Base-by-base conservation (phyloP, 1,284 basidiomycete species). In the Ceratobasidium sp. region DNA sequence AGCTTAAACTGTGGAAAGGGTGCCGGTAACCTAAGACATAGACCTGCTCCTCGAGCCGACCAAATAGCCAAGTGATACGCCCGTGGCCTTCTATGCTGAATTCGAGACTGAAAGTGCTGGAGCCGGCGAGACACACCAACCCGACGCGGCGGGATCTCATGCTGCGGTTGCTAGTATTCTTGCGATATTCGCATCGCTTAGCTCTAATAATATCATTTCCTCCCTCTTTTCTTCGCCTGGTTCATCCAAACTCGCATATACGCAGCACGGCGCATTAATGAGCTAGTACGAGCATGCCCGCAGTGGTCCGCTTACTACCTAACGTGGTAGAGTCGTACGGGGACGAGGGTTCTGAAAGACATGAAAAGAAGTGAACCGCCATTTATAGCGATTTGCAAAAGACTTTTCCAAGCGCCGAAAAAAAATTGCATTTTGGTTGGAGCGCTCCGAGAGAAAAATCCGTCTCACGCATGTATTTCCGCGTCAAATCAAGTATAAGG, bases 251-350 rank as follows among this genome's bases (percentile, higher is more conserved):
- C 82, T 87, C 46, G 81, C 83, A 0, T 91, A 87, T 84, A 88
- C 87, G 52, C 82, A 87, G 1, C 82, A 81, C 70, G 90, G 91
- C 81, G 86, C 88, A 19, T 85, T 89, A 0, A 83, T 91, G 32
- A 87, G 89, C 66, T 87, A 85, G 70, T 90, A 90, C 81, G 88
- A 90, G 76, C 87, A 91, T 79, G 85, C 86, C 29, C 85, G 94
- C 70, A 88, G 89, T 69, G 88, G 88, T 70, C 82, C 94, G 13
- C 84, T 94, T 43, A 86, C 89, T 59, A 76, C 86, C 93, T 5
- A 92, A 95, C 79, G 89, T 86, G 0, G 87, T 94, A 4, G 88
- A 91, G 79, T 91, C 89, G 79, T 87, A 86, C 80, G 92, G 92
- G 0, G 87, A 90, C 78, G 82, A 84, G 67, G 83, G 2, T 87